Conservation (phyloP, 2,329 filamentous ascomycete genomes). For the Dichotomopilus funicola region DNA sequence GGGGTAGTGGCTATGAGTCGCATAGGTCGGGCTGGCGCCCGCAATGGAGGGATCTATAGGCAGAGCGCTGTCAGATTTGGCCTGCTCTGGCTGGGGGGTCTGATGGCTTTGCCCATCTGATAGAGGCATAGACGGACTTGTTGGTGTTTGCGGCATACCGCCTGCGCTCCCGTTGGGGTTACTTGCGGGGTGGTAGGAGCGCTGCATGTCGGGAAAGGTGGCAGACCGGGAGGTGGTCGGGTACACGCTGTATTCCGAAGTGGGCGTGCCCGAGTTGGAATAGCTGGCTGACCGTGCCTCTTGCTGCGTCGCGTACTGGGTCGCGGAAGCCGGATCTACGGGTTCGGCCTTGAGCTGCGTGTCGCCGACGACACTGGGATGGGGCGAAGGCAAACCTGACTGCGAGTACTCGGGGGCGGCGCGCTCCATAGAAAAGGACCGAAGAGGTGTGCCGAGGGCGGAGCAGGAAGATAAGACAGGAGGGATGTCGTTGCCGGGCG, state of each 20-base stretch:
- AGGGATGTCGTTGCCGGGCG: background rate
- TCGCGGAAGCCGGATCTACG: constrained; percentile 91
- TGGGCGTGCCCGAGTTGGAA: constrained; percentile 73
- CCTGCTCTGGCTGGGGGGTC: constrained; percentile 56
- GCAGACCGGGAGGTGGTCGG: constrained; percentile 70
- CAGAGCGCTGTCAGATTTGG: constrained; percentile 93
- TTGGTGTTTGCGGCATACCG: constrained; percentile 94
- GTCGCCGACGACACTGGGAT: constrained; percentile 58
- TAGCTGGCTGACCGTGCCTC: constrained; percentile 69
- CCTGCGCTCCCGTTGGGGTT: constrained; percentile 65
- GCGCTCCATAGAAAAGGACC: constrained; percentile 40
- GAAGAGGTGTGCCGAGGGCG: background rate
- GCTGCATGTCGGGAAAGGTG: constrained; percentile 80
- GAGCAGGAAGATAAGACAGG: background rate
- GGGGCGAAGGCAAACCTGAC: constrained; percentile 78
- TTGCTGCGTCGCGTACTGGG: constrained; percentile 77
- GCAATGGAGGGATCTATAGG: constrained; percentile 99
- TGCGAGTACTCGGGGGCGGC: constrained; percentile 71
- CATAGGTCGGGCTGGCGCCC: constrained; percentile 85
- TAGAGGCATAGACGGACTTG: constrained; percentile 93
- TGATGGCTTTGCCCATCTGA: constrained; percentile 75
- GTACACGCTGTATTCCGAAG: constrained; percentile 80
- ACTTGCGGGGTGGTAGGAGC: constrained; percentile 73
- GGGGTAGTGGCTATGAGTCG: constrained; percentile 68
- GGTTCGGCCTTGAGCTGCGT: constrained; percentile 75